Base-by-base conservation (phyloP, 164 flowering plant genomes). In the Vitis rotundifolia region DNA sequence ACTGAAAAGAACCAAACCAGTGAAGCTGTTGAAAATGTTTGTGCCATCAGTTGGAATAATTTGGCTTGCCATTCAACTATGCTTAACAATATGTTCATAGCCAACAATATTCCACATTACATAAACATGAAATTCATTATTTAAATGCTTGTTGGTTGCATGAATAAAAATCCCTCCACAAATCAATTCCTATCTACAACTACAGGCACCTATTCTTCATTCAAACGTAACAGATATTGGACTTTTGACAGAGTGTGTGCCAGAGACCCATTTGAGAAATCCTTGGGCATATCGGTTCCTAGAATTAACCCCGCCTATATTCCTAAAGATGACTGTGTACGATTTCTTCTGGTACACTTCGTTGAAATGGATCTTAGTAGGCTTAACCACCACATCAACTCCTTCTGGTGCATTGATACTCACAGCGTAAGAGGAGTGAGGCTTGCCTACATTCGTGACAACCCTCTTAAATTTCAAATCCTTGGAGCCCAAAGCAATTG, bases 381-480 rank as follows among this genome's bases (percentile, higher is more conserved):
- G 80, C 3, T 18, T 54, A 15, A 81, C 75, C 0, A 0, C 63
- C 18, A 79, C 66, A 8, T 53, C 28, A 8, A 76, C 76, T 9
- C 80, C 79, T 11, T 29, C 15, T 51, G 77, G 77, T 2, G 48
- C 26, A 16, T 18, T 1, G 4, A 77, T 18, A 19, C 55, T 9
- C 2, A 53, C 31, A 3, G 37, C 51, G 62, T 84, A 84, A 11
- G 52, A 14, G 3, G 78, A 71, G n/a, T 44, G 29, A 19, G 74
- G 67, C 3, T 19, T 64, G 12, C 87, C 85, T 63, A 81, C 83
- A 53, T 84, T 81, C 18, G 87, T 87, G 19, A 83, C 82, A 1
- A 73, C 76, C 68, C 88, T 81, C 1, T 69, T 74, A 49, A 73
- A 82, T 1, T 51, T 71, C 64, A 73, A 79, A 26, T 72, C 0